Base-by-base conservation (phyloP, 164 flowering plant genomes). In the Cinnamomum chago region DNA sequence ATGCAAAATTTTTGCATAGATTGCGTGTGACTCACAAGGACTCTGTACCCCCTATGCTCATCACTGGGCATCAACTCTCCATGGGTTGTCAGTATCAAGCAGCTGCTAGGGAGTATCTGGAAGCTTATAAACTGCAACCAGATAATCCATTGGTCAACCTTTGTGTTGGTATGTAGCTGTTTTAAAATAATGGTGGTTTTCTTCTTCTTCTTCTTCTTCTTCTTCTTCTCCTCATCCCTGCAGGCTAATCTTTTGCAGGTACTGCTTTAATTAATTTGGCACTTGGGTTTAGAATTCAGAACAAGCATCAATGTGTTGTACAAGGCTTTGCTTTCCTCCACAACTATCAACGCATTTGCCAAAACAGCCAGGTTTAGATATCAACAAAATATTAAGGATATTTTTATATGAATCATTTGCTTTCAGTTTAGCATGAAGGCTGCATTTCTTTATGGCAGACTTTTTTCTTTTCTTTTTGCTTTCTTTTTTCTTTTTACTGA, bases 271-370 rank as follows among this genome's bases (percentile, higher is more conserved):
- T 94, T 77, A 94, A 91, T 82, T 80, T 94, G 68, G 90, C 93
- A 27, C 94, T 91, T 72, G 93, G 93, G 55, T 83, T 83, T 73
- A 84, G 98, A 83, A 88, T 94, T 75, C 90, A 85, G 67, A 89
- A 92, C 83, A 91, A 85, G 83, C 90, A 91, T 76, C 90, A 86
- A 65, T 87, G 93, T 80, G 67, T 92, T 62, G 80, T 83, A 64
- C 98, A 94, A 80, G 98, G 97, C 50, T 82, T 94, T 58, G 88
- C 97, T 30, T 94, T 94, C 73, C 95, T 91, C 64, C 83, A 83
- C 83, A 90, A 89, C 76, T 89, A 91, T 81, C 73, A 86, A 73
- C 83, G 81, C 23, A 84, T 88, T 73, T 83, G 86, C 65, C 79
- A 82, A 71, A 84, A 79, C 79, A 94, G 87, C 87, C 97, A 92